These are phyloP conservation scores for Fusarium stilboides DNA, from an alignment of 2,329 filamentous ascomycete genomes.

Conservation along the genomic window DNA sequence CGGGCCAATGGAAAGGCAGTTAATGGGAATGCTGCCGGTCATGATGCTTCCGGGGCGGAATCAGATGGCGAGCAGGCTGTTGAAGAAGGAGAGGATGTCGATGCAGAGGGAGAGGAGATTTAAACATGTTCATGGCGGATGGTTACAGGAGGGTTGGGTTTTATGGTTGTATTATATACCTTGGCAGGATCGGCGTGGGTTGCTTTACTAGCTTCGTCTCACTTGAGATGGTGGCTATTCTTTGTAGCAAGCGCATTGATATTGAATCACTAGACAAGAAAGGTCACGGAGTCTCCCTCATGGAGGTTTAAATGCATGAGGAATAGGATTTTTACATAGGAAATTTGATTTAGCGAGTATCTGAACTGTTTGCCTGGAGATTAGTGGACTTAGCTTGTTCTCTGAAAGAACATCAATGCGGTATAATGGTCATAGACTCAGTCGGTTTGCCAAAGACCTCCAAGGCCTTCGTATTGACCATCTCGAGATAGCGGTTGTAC, in stretches of 20 bases:
- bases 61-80: constrained; percentile 25
- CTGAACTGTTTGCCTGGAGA: not conserved
- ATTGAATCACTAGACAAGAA: constrained; percentile 35
- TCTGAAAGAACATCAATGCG: not conserved
- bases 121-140: constrained; percentile 35
- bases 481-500: constrained; percentile 7
- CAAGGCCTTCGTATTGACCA: constrained; percentile 5
- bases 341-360: constrained; percentile 9
- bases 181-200: constrained; percentile 36
- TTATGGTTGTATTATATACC: constrained; percentile 45
- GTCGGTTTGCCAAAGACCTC: constrained; percentile 19
- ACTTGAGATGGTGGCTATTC: constrained; percentile 17
- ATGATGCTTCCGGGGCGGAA: constrained; percentile 33
- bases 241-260: constrained; percentile 41
- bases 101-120: constrained; percentile 56
- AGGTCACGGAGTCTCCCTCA: not conserved
- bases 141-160: constrained; percentile 5
- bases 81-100: constrained; percentile 51
- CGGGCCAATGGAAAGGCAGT: constrained; percentile 40
- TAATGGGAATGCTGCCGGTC: constrained; percentile 33
- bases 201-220: constrained; percentile 29
- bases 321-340: constrained; percentile 17
- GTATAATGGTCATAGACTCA: constrained; percentile 10
- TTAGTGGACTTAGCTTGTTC: not conserved
- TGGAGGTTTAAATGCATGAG: constrained; percentile 13